These are phyloP conservation scores for Paulownia fortunei DNA, from an alignment of 257 asterid species.

Conservation along the genomic window DNA sequence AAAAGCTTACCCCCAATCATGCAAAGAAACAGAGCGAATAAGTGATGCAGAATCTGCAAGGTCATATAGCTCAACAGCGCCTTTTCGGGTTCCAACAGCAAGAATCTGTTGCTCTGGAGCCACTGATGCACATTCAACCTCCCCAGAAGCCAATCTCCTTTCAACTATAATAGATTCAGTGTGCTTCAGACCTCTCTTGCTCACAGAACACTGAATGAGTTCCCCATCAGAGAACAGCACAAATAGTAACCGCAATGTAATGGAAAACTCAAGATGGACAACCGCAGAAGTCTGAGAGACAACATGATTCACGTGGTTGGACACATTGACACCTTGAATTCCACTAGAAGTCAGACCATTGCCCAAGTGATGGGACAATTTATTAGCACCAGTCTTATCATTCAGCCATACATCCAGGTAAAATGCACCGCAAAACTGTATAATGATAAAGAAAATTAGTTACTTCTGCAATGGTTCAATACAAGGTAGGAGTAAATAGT, in stretches of 20 bases:
- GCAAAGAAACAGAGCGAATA: conserved; percentile 83
- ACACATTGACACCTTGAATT: conserved; percentile 44
- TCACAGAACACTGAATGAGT: conserved; percentile 76
- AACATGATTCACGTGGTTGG: conserved; percentile 43
- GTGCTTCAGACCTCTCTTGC: conserved; percentile 88
- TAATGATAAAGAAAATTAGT: conserved; percentile 25
- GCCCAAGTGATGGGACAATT: conserved; percentile 52
- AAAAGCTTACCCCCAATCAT: conserved; percentile 96
- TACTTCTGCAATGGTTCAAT: conserved; percentile 23
- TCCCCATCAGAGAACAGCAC: conserved; percentile 86
- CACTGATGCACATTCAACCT: conserved; percentile 84
- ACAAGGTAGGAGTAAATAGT: conserved; percentile 7
- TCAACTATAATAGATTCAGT: conserved; percentile 72
- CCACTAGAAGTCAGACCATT: conserved; percentile 68
- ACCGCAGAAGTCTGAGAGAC: conserved; percentile 57
- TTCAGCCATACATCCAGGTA: conserved; percentile 50
- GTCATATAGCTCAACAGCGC: conserved; percentile 88
- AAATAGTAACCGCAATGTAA: conserved; percentile 63
- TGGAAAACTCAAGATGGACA: conserved; percentile 75
- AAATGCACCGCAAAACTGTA: conserved; percentile 88
- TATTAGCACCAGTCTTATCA: conserved; percentile 52
- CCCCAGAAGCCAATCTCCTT: conserved; percentile 72
- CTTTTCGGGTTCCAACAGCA: conserved; percentile 92
- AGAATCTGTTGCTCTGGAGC: conserved; percentile 97
- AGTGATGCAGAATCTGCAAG: conserved; percentile 78